Conservation (phyloP, 2,329 filamentous ascomycete genomes). For the Anisogramma anomala region DNA sequence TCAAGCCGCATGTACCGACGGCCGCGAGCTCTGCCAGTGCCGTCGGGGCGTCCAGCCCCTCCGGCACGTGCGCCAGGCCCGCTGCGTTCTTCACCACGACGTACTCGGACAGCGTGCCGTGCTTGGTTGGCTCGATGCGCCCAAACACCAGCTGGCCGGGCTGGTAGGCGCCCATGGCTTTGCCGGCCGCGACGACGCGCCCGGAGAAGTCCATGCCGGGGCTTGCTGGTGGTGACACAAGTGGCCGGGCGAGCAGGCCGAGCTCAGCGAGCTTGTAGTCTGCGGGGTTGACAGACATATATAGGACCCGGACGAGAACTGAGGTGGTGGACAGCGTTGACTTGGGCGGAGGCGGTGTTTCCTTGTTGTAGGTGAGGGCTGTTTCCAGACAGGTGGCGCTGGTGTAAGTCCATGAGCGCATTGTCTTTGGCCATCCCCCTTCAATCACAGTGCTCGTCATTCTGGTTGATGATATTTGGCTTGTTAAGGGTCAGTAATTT, state of each 20-base stretch:
- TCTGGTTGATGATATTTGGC: background rate
- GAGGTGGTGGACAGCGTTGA: constrained; percentile 28
- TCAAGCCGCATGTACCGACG: constrained; percentile 33
- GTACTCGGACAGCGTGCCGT: constrained; percentile 30
- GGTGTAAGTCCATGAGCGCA: constrained; percentile 49
- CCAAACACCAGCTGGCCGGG: constrained; percentile 37
- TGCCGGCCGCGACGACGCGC: constrained; percentile 27
- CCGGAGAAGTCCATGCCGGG: constrained; percentile 41
- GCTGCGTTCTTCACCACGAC: constrained; percentile 19
- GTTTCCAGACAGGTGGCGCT: constrained; percentile 38
- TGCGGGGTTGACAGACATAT: constrained; percentile 46
- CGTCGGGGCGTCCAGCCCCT: constrained; percentile 27
- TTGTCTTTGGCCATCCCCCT: constrained; percentile 21
- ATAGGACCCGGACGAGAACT: constrained; percentile 43
- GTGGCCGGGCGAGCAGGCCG: constrained; percentile 27
- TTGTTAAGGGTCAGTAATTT: too few species aligned
- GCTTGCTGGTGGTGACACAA: constrained; percentile 31
- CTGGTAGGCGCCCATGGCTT: constrained; percentile 21
- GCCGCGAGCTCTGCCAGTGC: constrained; percentile 28
- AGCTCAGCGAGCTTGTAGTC: constrained; percentile 52
- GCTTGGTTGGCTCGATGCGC: constrained; percentile 16
- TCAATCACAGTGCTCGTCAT: background rate
- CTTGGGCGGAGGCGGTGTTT: constrained; percentile 30
- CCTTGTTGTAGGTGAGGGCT: constrained; percentile 35
- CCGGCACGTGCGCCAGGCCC: constrained; percentile 28